These are phyloP conservation scores for Oxyria digyna DNA, from an alignment of 148 eudicot species.

Conservation along the genomic window DNA sequence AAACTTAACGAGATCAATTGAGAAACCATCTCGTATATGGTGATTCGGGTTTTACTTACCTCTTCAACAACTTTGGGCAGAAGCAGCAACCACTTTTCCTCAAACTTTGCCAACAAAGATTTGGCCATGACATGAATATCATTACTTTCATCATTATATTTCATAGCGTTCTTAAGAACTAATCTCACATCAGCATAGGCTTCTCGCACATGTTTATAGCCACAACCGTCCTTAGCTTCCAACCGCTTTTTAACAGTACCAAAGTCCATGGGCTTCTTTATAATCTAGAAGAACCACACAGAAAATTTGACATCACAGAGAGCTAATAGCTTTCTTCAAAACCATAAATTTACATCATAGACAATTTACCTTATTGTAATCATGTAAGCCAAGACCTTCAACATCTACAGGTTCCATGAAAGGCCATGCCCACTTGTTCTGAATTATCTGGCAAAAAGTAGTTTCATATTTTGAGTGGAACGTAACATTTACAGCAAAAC, in stretches of 20 bases:
- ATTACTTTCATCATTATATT: conserved; percentile 74
- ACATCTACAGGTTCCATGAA: conserved; percentile 91
- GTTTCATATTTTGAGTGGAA: no score
- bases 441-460: conserved; percentile 53
- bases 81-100: conserved; percentile 77
- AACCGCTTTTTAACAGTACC: conserved; percentile 75
- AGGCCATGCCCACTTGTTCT: conserved; percentile 81
- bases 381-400: conserved; percentile 66
- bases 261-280: conserved; percentile 92
- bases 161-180: conserved; percentile 74
- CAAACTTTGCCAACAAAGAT: conserved; percentile 55
- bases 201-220: conserved; percentile 78
- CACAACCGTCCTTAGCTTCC: conserved; percentile 73
- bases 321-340: background rate
- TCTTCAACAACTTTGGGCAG: conserved; percentile 79
- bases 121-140: conserved; percentile 68
- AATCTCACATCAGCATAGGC: conserved; percentile 70
- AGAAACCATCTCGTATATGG: background rate
- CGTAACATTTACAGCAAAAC: background rate
- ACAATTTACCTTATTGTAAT: conserved; percentile 56
- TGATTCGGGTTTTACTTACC: conserved; percentile 35
- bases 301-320: no score
- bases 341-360: background rate
- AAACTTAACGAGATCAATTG: background rate
- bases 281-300: conserved; percentile 31